These are phyloP conservation scores for Arabidopsis suecica DNA, from an alignment of 345 rosid species.

Conservation along the genomic window DNA sequence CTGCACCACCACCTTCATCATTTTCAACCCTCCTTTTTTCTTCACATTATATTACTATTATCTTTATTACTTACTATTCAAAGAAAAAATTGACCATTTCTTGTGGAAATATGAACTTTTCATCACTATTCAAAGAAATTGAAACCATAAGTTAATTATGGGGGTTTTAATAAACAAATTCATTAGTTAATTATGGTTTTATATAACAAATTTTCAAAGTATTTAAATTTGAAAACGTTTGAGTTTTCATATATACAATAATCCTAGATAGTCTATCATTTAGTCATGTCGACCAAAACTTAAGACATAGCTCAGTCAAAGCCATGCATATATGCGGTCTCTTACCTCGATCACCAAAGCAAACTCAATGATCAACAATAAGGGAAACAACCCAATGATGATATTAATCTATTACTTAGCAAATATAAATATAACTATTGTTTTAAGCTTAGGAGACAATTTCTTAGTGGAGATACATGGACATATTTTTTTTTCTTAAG, in stretches of 20 bases:
- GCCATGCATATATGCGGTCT: not conserved
- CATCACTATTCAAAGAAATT: not conserved
- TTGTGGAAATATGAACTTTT: slow-evolving; percentile 1
- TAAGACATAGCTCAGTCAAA: not conserved
- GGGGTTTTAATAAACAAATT: too few relatives aligned
- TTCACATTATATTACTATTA: not conserved
- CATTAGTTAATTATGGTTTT: too few relatives aligned
- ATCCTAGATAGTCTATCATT: not conserved
- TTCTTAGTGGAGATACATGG: not conserved
- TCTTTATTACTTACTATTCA: too few relatives aligned
- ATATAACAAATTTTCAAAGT: not conserved
- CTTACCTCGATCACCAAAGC: too few relatives aligned
- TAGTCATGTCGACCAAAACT: not conserved
- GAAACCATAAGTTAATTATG: too few relatives aligned
- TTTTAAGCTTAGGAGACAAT: not conserved
- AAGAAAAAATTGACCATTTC: not conserved
- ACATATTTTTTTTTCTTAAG: too few relatives aligned
- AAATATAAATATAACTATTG: not conserved
- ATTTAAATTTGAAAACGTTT: not conserved
- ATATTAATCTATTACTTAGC: not conserved
- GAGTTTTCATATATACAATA: not conserved
- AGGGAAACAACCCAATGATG: not conserved
- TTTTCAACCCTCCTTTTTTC: slow-evolving; percentile 30
- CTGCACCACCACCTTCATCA: slow-evolving; percentile 37
- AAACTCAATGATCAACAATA: not conserved